These are phyloP conservation scores for Penicillium malachiteum DNA, from an alignment of 495 filamentous ascomycete species.

Conservation along the genomic window DNA sequence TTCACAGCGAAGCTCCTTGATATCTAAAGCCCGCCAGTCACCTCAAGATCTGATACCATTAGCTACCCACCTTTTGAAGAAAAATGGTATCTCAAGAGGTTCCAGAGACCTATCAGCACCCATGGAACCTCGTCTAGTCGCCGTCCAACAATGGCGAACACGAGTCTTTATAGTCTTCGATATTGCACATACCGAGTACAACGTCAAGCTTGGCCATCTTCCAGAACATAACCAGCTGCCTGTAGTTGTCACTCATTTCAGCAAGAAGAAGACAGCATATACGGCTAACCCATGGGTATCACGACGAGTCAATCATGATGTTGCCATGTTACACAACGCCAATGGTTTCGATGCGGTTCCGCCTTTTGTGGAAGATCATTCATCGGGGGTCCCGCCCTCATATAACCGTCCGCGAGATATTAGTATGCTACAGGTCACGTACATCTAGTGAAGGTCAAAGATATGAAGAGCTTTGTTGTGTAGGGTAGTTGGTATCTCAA, in stretches of 20 bases:
- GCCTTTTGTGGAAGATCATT: slow-evolving; percentile 27
- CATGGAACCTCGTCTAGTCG: slow-evolving; percentile 16
- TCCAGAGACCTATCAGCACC: background rate
- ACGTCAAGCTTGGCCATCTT: slow-evolving; percentile 25
- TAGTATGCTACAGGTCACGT: slow-evolving; percentile 18
- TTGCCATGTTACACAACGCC: slow-evolving; percentile 28
- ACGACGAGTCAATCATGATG: slow-evolving; percentile 25
- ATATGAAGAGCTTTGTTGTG: background rate
- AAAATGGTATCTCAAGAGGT: slow-evolving; percentile 4
- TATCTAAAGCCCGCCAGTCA: slow-evolving; percentile 15
- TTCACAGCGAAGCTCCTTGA: slow-evolving; percentile 22
- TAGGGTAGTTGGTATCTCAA: slow-evolving; percentile 10
- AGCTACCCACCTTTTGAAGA: slow-evolving; percentile 19
- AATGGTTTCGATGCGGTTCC: slow-evolving; percentile 25
- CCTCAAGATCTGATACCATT: slow-evolving; percentile 21
- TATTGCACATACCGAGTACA: slow-evolving; percentile 23
- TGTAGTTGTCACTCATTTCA: slow-evolving; percentile 26
- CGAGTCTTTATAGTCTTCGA: slow-evolving; percentile 29
- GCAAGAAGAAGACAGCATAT: slow-evolving; percentile 27
- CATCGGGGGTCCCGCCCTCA: slow-evolving; percentile 19
- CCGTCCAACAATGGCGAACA: slow-evolving; percentile 26
- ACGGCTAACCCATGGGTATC: slow-evolving; percentile 21
- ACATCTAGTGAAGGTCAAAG: slow-evolving; percentile 1
- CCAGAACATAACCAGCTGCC: slow-evolving; percentile 28
- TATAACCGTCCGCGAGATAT: slow-evolving; percentile 26